Percentiles rank a stretch among this genome's conserved stretches.
phyloP scores from a whole-genome alignment of 1,139 yeast species.

The Arxiozyma heterogenica region DNA sequence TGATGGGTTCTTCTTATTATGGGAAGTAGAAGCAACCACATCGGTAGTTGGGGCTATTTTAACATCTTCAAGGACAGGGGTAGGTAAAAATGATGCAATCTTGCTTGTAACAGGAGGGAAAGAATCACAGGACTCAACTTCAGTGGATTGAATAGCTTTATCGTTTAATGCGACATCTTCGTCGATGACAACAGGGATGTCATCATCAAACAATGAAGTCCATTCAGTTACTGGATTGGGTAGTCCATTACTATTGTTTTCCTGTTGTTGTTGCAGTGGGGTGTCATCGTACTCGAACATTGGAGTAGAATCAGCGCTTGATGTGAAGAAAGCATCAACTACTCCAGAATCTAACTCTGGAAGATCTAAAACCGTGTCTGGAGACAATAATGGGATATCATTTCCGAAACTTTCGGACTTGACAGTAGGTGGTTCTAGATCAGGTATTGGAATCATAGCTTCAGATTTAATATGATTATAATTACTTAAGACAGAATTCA shows the following conservation, averaged over 20 bases:
- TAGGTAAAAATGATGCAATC: slow-evolving; percentile 23
- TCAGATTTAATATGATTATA: not conserved
- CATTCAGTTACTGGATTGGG: slow-evolving; percentile 39
- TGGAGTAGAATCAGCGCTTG: slow-evolving; percentile 46
- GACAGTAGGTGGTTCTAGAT: slow-evolving; percentile 34
- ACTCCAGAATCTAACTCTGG: slow-evolving; percentile 47
- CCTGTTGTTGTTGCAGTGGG: slow-evolving; percentile 17
- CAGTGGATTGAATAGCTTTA: slow-evolving; percentile 22
- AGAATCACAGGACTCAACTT: slow-evolving; percentile 3
- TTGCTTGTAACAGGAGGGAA: slow-evolving; percentile 3
- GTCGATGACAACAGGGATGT: slow-evolving; percentile 29
- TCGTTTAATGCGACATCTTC: slow-evolving; percentile 25
- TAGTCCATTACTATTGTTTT: slow-evolving; percentile 29
- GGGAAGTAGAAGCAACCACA: not conserved
- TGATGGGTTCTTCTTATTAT: slow-evolving; percentile 3
- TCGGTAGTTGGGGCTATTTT: slow-evolving; percentile 1
- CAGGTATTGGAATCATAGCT: slow-evolving; percentile 8
- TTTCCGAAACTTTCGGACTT: slow-evolving; percentile 8
- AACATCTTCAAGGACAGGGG: slow-evolving; percentile 28
- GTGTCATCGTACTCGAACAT: slow-evolving; percentile 46
- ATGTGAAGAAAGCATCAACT: slow-evolving; percentile 52
- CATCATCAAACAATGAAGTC: slow-evolving; percentile 53
- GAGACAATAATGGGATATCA: not conserved
- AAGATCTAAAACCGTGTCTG: not conserved
- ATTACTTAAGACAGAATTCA: not conserved